Conservation (phyloP, 371 early-diverging fungal species). For the Circinella minor region DNA sequence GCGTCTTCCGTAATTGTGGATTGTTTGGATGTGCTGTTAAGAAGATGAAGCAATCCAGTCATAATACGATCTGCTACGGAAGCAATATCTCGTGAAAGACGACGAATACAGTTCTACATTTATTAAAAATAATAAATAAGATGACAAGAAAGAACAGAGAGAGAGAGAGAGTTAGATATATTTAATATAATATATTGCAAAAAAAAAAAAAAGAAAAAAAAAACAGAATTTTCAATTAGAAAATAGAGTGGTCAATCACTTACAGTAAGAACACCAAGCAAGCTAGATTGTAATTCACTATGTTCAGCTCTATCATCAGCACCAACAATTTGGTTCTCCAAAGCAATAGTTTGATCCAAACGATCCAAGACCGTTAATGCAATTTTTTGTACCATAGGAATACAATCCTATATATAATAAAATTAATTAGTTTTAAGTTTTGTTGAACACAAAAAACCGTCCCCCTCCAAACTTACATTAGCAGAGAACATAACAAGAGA, state of each 20-base stretch:
- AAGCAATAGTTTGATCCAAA: constrained; percentile 71
- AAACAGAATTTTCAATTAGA: neutral
- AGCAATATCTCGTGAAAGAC: constrained; percentile 69
- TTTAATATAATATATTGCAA: too few relatives aligned
- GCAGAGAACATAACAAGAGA: constrained; percentile 73
- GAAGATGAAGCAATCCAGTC: constrained; percentile 77
- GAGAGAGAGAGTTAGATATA: too few relatives aligned
- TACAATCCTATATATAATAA: constrained; percentile 69
- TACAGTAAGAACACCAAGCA: constrained; percentile 84
- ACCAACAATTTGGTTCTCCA: constrained; percentile 77
- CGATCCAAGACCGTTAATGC: constrained; percentile 76
- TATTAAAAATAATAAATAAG: constrained; percentile 8
- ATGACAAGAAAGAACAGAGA: too few relatives aligned
- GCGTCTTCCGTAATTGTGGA: constrained; percentile 94
- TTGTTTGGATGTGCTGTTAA: constrained; percentile 69
- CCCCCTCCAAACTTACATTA: constrained; percentile 35
- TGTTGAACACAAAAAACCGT: neutral
- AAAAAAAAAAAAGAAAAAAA: too few relatives aligned
- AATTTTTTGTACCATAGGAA: constrained; percentile 72
- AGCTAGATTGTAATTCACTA: constrained; percentile 87
- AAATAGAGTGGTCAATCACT: neutral
- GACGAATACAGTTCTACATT: constrained; percentile 69
- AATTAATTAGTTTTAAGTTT: constrained; percentile 8
- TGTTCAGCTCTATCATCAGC: constrained; percentile 81
- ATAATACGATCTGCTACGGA: constrained; percentile 87